phyloP scores from a whole-genome alignment of 441 rosid genomes.

The Populus trichocarpa region DNA sequence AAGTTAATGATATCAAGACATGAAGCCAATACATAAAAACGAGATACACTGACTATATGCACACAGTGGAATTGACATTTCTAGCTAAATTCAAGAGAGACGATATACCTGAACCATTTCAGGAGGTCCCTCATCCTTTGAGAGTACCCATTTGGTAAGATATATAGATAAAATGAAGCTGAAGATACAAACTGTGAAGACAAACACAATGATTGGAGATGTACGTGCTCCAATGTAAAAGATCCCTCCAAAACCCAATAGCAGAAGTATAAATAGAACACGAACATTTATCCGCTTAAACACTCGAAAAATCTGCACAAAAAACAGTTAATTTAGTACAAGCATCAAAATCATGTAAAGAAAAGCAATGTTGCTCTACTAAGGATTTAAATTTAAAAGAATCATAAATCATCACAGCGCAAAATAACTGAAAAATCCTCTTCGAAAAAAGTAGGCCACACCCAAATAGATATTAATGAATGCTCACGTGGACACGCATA shows the following conservation, averaged over 20 bases:
- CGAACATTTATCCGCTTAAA: conserved; percentile 80
- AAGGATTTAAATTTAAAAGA: not conserved
- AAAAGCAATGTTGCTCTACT: not conserved
- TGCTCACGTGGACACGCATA: not conserved
- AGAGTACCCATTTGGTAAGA: conserved; percentile 93
- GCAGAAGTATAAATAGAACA: conserved; percentile 65
- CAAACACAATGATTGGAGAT: conserved; percentile 91
- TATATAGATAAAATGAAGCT: conserved; percentile 75
- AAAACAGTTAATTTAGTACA: conserved; percentile 8
- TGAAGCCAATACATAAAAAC: conserved; percentile 4
- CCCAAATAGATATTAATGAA: not conserved
- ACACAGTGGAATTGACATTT: not conserved
- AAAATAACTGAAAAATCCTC: too few relatives aligned
- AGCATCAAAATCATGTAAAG: not conserved
- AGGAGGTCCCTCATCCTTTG: conserved; percentile 99
- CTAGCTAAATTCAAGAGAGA: conserved; percentile 10
- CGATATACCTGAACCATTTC: conserved; percentile 86
- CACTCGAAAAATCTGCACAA: conserved; percentile 75
- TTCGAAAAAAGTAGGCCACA: not conserved
- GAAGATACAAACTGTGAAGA: conserved; percentile 76
- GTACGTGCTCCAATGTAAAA: conserved; percentile 89
- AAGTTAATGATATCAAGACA: conserved; percentile 30
- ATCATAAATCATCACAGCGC: not conserved
- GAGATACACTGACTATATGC: not conserved
- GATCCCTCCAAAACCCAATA: conserved; percentile 68